These are phyloP conservation scores for Isatis tinctoria DNA, from an alignment of 345 rosid species.

Conservation along the genomic window DNA sequence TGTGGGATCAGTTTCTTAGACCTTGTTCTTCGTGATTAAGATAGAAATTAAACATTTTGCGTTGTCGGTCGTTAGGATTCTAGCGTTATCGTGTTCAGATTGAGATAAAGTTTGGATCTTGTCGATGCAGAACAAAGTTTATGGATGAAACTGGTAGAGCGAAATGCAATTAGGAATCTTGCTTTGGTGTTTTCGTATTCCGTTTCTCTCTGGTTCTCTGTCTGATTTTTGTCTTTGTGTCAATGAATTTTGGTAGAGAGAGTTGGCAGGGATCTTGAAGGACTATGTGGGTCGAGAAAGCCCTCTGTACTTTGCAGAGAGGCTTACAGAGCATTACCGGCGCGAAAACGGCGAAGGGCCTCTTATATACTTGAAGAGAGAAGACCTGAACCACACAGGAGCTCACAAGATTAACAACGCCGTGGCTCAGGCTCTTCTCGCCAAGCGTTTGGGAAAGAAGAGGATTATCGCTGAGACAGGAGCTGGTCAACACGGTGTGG, in stretches of 20 bases:
- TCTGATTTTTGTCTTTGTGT: neutral
- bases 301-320: slow-evolving; percentile 86
- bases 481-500: slow-evolving; percentile 97
- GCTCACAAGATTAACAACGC: slow-evolving; percentile 95
- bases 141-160: neutral
- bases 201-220: neutral
- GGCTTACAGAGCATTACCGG: slow-evolving; percentile 79
- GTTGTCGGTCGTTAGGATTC: slow-evolving; percentile 3
- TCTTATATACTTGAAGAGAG: slow-evolving; percentile 83
- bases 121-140: neutral
- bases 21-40: neutral
- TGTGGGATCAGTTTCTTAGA: neutral
- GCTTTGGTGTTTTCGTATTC: neutral
- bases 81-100: neutral
- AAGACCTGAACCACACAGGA: slow-evolving; percentile 92
- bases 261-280: slow-evolving; percentile 67
- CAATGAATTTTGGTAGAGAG: slow-evolving; percentile 45
- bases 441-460: slow-evolving; percentile 76
- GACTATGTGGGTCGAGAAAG: slow-evolving; percentile 94
- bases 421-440: slow-evolving; percentile 83
- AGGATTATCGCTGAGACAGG: slow-evolving; percentile 94
- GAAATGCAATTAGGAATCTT: neutral
- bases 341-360: slow-evolving; percentile 82
- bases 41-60: neutral
- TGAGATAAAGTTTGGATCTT: neutral